Base-by-base conservation (phyloP, 1,284 basidiomycete species). In the Leccinum insolens region DNA sequence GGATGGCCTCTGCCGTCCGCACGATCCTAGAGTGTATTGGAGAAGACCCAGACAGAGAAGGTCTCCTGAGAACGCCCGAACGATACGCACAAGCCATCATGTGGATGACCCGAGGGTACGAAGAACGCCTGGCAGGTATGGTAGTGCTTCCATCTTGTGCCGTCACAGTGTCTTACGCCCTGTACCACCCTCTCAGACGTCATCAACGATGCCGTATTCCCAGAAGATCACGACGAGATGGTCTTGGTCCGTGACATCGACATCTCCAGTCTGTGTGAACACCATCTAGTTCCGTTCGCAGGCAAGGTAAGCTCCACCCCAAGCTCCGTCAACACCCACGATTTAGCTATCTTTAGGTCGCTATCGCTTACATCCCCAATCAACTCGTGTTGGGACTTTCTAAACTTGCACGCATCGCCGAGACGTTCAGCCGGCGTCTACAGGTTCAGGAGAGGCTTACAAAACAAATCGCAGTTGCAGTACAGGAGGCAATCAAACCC, bases 221-320 rank as follows among this genome's bases (percentile, higher is more conserved):
- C 96, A 65, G 98, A 99, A 81, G 95, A 99, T 80, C 98, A 99
- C 83, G 98, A 99, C 76, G 98, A 99, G 81, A 98, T 99, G 96
- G 97, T 99, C 65, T 91, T 99, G 71, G 98, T 99, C 62, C 89
- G 94, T 69, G 96, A 99, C 79, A 99, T 99, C 75, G 95, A 98
- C 78, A 92, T 99, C 70, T 98, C 95, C 67, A 96, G 95, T 75
- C 83, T 99, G 65, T 99, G 98, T 82, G 98, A 99, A 83, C 98
- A 99, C 78, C 98, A 99, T 81, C 87, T 99, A 72, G 97, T 99
- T 39, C 98, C 98, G 2, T 99, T 99, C 83, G 96, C 92, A 34
- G 98, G 98, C 75, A 99, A 98, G 84, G 96, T 96, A 73, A 71
- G 88, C 80, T 20, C n/a, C 65, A 46, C 67, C 70, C 67, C 67